A percentile compares a stretch with the other conserved stretches of the same genome.
phyloP scores from a whole-genome alignment of 2,329 filamentous ascomycete species.

The Pseudocercospora crystallina region DNA sequence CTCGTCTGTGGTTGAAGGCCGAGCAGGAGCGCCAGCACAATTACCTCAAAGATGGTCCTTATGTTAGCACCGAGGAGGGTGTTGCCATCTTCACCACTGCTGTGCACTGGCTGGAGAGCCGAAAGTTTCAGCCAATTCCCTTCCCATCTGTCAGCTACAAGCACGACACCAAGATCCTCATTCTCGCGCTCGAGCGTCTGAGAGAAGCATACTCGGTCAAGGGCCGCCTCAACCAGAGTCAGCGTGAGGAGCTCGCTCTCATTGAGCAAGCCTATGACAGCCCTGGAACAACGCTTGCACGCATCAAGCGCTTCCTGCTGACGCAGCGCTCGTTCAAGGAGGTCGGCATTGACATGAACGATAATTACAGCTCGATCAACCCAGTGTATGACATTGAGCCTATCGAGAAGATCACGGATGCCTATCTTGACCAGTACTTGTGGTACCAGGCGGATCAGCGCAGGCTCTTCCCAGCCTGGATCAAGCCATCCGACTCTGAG shows the following conservation, averaged over 20 bases:
- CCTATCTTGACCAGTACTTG: constrained; percentile 95
- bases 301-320: constrained; percentile 95
- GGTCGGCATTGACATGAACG: constrained; percentile 99
- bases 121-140: constrained; percentile 97
- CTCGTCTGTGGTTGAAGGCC: constrained; percentile 93
- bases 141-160: constrained; percentile 99
- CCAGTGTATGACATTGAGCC: constrained; percentile 98
- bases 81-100: constrained; percentile 99
- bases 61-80: constrained; percentile 96
- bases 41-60: constrained; percentile 98
- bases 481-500: constrained; percentile 97
- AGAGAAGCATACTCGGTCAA: constrained; percentile 98
- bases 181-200: constrained; percentile 87
- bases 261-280: constrained; percentile 99
- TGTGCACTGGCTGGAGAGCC: constrained; percentile 96
- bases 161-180: constrained; percentile 98
- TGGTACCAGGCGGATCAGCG: constrained; percentile 99
- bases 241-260: constrained; percentile 91
- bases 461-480: constrained; percentile 96
- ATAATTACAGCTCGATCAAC: constrained; percentile 99
- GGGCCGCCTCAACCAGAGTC: constrained; percentile 92
- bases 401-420: constrained; percentile 99
- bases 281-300: constrained; percentile 88
- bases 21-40: constrained; percentile 99
- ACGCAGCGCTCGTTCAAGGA: constrained; percentile 99